Conservation (phyloP, 805 yeast species). For the Komagataella phaffii region DNA sequence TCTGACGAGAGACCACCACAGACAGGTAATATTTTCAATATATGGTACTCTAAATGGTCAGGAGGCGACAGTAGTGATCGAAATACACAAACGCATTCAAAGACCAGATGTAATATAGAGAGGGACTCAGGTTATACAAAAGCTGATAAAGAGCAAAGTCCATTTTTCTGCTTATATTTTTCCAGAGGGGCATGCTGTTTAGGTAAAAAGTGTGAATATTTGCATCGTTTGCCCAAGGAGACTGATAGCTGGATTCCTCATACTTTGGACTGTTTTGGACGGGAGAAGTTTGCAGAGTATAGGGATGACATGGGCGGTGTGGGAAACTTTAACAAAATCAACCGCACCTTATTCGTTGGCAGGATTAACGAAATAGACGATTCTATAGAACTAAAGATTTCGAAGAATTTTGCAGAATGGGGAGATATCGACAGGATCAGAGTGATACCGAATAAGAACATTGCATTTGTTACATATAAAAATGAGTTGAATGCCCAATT, state of each 20-base stretch:
- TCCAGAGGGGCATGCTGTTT: slow-evolving; percentile 80
- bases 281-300: slow-evolving; percentile 72
- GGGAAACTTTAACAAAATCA: slow-evolving; percentile 62
- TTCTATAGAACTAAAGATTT: slow-evolving; percentile 22
- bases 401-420: slow-evolving; percentile 51
- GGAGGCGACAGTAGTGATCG: slow-evolving; percentile 49
- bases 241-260: slow-evolving; percentile 41
- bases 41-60: slow-evolving; percentile 87
- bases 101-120: slow-evolving; percentile 47
- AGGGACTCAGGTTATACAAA: slow-evolving; percentile 66
- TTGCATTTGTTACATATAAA: slow-evolving; percentile 68
- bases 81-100: slow-evolving; percentile 21
- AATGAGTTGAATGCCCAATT: slow-evolving; percentile 75
- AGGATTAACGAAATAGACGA: slow-evolving; percentile 28
- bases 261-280: slow-evolving; percentile 81
- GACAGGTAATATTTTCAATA: slow-evolving; percentile 67
- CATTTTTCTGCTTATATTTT: slow-evolving; percentile 65
- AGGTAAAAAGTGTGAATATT: slow-evolving; percentile 63
- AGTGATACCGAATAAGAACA: slow-evolving; percentile 44
- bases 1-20: slow-evolving; percentile 61
- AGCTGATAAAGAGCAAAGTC: slow-evolving; percentile 35
- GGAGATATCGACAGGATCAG: slow-evolving; percentile 64
- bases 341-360: slow-evolving; percentile 69
- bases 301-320: slow-evolving; percentile 93
- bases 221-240: slow-evolving; percentile 63